These are phyloP conservation scores for Pseudogymnoascus sp. DNA, from an alignment of 2,329 filamentous ascomycete genomes.

Conservation along the genomic window DNA sequence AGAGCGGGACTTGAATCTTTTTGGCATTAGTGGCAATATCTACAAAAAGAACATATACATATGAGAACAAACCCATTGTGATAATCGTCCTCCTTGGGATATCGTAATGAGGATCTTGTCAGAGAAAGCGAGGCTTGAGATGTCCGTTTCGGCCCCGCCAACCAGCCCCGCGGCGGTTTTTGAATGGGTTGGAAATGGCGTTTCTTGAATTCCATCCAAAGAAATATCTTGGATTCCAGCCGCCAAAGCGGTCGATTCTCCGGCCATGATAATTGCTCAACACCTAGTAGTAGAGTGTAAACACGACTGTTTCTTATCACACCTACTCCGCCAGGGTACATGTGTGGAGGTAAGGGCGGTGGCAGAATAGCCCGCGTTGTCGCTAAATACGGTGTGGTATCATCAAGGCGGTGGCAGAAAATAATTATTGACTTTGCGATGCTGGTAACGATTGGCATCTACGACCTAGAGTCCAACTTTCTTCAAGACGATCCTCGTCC, in stretches of 20 bases:
- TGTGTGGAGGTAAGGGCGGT: conserved; percentile 8
- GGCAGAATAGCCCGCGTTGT: not conserved
- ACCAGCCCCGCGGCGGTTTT: conserved; percentile 49
- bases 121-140: conserved; percentile 64
- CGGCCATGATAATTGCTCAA: not conserved
- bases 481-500: conserved; percentile 6
- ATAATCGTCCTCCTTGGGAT: conserved; percentile 73
- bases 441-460: conserved; percentile 9
- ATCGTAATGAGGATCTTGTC: conserved; percentile 90
- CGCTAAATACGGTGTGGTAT: not conserved
- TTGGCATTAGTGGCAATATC: conserved; percentile 16
- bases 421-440: conserved; percentile 8
- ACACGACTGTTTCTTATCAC: not conserved
- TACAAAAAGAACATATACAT: conserved; percentile 17
- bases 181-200: conserved; percentile 23
- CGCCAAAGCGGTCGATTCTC: not conserved
- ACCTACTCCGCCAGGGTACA: conserved; percentile 3
- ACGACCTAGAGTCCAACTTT: not conserved
- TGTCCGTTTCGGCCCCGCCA: conserved; percentile 61
- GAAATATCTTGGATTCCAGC: not conserved
- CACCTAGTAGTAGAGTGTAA: not conserved
- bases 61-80: conserved; percentile 71
- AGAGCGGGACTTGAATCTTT: conserved; percentile 71
- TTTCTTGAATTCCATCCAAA: conserved; percentile 14
- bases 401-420: conserved; percentile 7